Conservation (phyloP, 768 basidiomycete species). For the Termitomyces sp. region DNA sequence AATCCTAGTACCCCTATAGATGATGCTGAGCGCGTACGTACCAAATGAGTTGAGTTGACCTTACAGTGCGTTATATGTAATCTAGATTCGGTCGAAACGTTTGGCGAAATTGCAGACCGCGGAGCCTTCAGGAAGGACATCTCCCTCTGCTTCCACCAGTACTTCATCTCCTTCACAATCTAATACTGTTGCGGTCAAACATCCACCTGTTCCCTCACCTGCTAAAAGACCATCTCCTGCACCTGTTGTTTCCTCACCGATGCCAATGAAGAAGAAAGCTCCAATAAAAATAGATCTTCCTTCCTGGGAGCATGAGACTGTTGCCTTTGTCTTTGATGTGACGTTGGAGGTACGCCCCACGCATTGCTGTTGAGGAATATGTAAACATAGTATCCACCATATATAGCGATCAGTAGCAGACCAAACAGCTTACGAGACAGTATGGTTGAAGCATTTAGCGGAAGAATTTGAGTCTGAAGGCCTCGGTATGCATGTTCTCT, state of each 20-base stretch:
- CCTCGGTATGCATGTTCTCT: conserved; percentile 32
- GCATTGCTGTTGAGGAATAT: background rate
- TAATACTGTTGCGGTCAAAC: conserved; percentile 28
- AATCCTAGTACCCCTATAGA: conserved; percentile 51
- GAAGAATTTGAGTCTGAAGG: conserved; percentile 63
- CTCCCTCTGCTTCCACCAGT: conserved; percentile 31
- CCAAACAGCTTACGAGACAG: conserved; percentile 55
- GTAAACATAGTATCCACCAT: background rate
- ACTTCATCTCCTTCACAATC: conserved; percentile 21
- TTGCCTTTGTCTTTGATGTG: conserved; percentile 66
- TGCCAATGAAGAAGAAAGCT: conserved; percentile 46
- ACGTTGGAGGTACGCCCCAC: conserved; percentile 65
- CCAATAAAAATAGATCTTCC: conserved; percentile 45
- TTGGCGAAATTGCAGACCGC: conserved; percentile 73
- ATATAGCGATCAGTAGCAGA: conserved; percentile 17
- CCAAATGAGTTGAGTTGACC: background rate
- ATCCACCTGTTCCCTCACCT: conserved; percentile 28
- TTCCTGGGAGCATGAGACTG: conserved; percentile 70
- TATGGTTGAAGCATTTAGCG: conserved; percentile 79
- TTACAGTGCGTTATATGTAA: background rate
- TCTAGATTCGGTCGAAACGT: conserved; percentile 86
- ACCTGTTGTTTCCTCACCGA: conserved; percentile 25
- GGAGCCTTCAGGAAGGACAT: conserved; percentile 22
- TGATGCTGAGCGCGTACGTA: conserved; percentile 75
- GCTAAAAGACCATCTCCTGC: conserved; percentile 25